These are phyloP conservation scores for Phialemonium atrogriseum DNA, from an alignment of 2,329 filamentous ascomycete genomes.

Conservation along the genomic window DNA sequence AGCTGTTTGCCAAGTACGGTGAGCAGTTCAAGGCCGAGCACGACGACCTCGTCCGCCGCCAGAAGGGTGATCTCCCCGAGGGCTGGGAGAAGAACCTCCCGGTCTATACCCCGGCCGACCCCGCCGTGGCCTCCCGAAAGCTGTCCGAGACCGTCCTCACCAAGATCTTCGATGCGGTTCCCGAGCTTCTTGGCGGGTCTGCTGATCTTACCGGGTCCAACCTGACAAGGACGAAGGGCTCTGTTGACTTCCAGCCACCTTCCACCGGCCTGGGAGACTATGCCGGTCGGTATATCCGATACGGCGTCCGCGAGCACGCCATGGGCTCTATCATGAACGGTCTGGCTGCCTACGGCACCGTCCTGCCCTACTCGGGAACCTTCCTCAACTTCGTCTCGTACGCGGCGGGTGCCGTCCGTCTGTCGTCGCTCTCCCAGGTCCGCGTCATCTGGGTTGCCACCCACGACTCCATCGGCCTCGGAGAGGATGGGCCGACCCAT, in stretches of 20 bases:
- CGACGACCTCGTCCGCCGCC: constrained; percentile 73
- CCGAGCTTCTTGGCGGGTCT: constrained; percentile 91
- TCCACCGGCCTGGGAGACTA: constrained; percentile 80
- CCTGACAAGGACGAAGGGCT: constrained; percentile 96
- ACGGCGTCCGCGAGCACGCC: constrained; percentile 84
- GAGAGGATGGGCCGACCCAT: constrained; percentile 97
- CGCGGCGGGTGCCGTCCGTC: constrained; percentile 87
- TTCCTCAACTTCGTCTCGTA: constrained; percentile 99
- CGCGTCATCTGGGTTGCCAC: constrained; percentile 94
- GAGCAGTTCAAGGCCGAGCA: constrained; percentile 69
- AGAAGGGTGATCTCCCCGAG: constrained; percentile 77
- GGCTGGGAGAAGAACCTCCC: constrained; percentile 95
- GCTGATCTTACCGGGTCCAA: constrained; percentile 98
- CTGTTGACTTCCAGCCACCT: constrained; percentile 94
- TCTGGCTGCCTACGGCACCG: constrained; percentile 86
- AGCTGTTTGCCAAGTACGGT: constrained; percentile 81
- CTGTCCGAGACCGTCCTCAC: constrained; percentile 88
- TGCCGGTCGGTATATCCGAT: constrained; percentile 84
- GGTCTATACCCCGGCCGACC: constrained; percentile 77
- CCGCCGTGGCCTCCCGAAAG: constrained; percentile 87
- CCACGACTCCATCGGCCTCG: constrained; percentile 98
- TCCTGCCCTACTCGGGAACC: constrained; percentile 89
- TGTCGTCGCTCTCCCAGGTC: constrained; percentile 84
- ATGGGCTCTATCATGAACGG: constrained; percentile 96
- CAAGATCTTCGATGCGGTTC: constrained; percentile 74